Base-by-base conservation (phyloP, 2,329 filamentous ascomycete genomes). In the Beauveria australis region DNA sequence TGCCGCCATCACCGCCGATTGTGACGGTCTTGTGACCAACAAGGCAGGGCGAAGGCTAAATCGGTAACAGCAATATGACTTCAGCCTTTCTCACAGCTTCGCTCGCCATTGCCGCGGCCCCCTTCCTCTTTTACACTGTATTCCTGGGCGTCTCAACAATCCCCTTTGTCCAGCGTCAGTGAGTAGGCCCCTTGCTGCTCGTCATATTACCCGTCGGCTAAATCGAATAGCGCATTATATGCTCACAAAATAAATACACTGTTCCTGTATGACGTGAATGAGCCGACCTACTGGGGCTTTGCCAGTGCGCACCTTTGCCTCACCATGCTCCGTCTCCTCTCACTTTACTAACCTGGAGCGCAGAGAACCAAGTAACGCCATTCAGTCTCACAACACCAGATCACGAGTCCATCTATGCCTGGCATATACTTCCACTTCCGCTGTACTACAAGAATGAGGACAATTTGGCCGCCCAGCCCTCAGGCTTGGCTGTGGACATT, bases 341-440 rank as follows among this genome's bases (percentile, higher is more conserved):
- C 19, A 49, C 28, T 9, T 47, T n/a, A 51, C 52, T 59, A 24
- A 48, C 26, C 22, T 51, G 2, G 10, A 2, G 66, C n/a, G 14
- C 33, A 93, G 89, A 85, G 70, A 91, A 92, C 66, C 93, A 97
- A 75, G 89, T 96, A 3, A 92, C 91, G 6, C 89, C 93, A 0
- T 97, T 97, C 72, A 85, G 83, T 53, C 75, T 97, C 43, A 76
- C 75, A 4, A 94, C 91, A 0, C 78, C 84, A 1, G 92, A 97
- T 71, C 84, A 86, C 44, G 87, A 92, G 72, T 84, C 78, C 2
- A 76, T 97, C 19, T 95, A 94, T 70, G 89, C 89, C 28, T 97
- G 93, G 93, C 93, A 97, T 69, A 81, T 97, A 59, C 76, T 97
- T 53, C 93, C 93, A 0, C 74, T 95, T 7, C 85, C 88, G 56